These are phyloP conservation scores for Torulaspora maleeae DNA, from an alignment of 805 yeast genomes.

Conservation along the genomic window DNA sequence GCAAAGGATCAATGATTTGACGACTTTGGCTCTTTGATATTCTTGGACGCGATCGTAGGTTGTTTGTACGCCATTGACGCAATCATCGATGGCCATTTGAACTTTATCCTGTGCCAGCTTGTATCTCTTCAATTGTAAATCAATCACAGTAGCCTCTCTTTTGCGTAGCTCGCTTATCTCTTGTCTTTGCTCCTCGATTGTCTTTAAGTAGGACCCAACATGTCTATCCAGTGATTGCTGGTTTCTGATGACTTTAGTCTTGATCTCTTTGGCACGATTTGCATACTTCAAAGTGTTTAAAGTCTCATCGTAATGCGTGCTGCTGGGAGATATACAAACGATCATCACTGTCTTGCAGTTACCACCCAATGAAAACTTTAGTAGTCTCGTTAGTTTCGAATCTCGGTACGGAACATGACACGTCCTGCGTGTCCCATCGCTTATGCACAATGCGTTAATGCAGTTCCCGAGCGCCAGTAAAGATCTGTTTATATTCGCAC, in stretches of 20 bases:
- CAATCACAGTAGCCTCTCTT: constrained; percentile 46
- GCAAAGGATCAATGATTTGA: constrained; percentile 37
- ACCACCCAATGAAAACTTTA: constrained; percentile 88
- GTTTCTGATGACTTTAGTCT: constrained; percentile 71
- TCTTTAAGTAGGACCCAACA: constrained; percentile 76
- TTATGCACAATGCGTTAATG: constrained; percentile 84
- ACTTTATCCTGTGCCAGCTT: constrained; percentile 39
- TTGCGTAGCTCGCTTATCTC: constrained; percentile 65
- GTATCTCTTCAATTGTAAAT: constrained; percentile 37
- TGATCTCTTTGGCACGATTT: constrained; percentile 83
- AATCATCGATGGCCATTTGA: constrained; percentile 39
- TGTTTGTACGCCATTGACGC: constrained; percentile 40
- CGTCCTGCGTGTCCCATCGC: constrained; percentile 48
- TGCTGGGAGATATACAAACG: constrained; percentile 86
- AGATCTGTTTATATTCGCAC: constrained; percentile 89
- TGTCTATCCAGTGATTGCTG: constrained; percentile 73
- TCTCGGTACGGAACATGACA: constrained; percentile 86
- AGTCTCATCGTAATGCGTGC: constrained; percentile 88
- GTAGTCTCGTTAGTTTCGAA: constrained; percentile 78
- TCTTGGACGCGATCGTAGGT: constrained; percentile 40
- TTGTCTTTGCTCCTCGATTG: constrained; percentile 74
- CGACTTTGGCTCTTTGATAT: constrained; percentile 43
- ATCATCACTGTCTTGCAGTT: constrained; percentile 95
- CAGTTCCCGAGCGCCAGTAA: constrained; percentile 88
- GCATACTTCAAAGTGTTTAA: constrained; percentile 88